These are phyloP conservation scores for Diplodia sapinea DNA, from an alignment of 2,329 filamentous ascomycete species.

Conservation along the genomic window DNA sequence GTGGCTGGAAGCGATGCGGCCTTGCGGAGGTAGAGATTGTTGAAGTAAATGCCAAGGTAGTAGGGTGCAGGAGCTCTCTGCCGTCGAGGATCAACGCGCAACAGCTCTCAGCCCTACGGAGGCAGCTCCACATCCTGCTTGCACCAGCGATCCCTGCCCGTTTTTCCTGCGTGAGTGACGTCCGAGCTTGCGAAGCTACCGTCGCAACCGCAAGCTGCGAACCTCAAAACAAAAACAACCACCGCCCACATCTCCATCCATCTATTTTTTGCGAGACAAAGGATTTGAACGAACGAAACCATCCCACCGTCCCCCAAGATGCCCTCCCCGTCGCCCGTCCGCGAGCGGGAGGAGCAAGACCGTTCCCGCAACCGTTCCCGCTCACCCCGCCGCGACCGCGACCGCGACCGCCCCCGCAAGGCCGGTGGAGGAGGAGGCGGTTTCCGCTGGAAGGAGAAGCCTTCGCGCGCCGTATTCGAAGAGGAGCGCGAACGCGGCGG, in stretches of 20 bases:
- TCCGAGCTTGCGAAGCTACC: slow-evolving; percentile 13
- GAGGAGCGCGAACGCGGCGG: slow-evolving; percentile 34
- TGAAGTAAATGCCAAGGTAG: not conserved
- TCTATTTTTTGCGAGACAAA: not conserved
- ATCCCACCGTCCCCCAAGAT: not conserved
- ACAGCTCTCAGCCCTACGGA: slow-evolving; percentile 19
- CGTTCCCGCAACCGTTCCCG: slow-evolving; percentile 38
- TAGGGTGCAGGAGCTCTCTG: not conserved
- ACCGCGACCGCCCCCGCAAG: slow-evolving; percentile 40
- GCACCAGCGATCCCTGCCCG: slow-evolving; percentile 1
- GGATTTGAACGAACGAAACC: not conserved
- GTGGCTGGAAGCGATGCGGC: not conserved
- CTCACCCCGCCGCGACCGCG: slow-evolving; percentile 39
- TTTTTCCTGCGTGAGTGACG: slow-evolving; percentile 3
- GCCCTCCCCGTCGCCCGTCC: slow-evolving; percentile 35
- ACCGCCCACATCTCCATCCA: not conserved
- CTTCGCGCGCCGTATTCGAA: slow-evolving; percentile 32
- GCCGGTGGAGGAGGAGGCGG: slow-evolving; percentile 52
- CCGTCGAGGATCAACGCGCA: not conserved
- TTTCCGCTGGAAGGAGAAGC: slow-evolving; percentile 65
- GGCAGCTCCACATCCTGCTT: not conserved
- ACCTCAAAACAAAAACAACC: slow-evolving; percentile 4
- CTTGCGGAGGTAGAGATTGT: not conserved
- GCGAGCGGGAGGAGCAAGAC: slow-evolving; percentile 27
- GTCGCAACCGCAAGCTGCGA: not conserved